Evolutionary conservation across 495 filamentous ascomycete species (phyloP).

Genomic region (Viridothelium virens): DNA sequence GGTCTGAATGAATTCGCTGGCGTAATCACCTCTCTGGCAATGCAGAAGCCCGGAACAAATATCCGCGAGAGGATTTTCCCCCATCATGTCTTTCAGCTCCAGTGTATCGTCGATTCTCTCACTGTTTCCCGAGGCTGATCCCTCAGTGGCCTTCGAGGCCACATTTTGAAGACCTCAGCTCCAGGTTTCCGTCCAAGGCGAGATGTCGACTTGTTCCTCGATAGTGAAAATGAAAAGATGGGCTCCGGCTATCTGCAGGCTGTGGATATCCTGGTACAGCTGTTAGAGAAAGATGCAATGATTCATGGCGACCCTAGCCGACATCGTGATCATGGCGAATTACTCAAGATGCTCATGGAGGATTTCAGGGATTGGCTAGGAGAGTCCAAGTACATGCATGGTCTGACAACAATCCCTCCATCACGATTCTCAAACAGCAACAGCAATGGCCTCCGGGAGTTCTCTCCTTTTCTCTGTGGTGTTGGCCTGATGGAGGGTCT

Average conservation of each 20-base stretch:
- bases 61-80: conserved; percentile 38
- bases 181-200: conserved; percentile 33
- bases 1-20: conserved; percentile 39
- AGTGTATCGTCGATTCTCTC: conserved; percentile 43
- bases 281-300: conserved; percentile 29
- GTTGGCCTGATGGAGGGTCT: conserved; percentile 40
- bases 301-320: conserved; percentile 30
- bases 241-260: conserved; percentile 22
- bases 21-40: conserved; percentile 35
- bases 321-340: conserved; percentile 18
- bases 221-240: conserved; percentile 30
- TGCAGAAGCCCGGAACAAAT: conserved; percentile 38
- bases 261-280: conserved; percentile 27
- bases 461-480: conserved; percentile 45
- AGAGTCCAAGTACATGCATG: conserved; percentile 37
- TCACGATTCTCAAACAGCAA: conserved; percentile 40
- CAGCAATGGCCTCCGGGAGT: conserved; percentile 44
- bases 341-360: conserved; percentile 24
- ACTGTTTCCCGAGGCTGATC: conserved; percentile 39
- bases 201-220: conserved; percentile 42
- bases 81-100: conserved; percentile 42
- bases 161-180: conserved; percentile 31
- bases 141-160: conserved; percentile 28
- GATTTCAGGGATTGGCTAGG: conserved; percentile 41
- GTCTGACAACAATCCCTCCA: conserved; percentile 33